Base-by-base conservation (phyloP, 2,329 filamentous ascomycete genomes). In the Cercospora janseana region DNA sequence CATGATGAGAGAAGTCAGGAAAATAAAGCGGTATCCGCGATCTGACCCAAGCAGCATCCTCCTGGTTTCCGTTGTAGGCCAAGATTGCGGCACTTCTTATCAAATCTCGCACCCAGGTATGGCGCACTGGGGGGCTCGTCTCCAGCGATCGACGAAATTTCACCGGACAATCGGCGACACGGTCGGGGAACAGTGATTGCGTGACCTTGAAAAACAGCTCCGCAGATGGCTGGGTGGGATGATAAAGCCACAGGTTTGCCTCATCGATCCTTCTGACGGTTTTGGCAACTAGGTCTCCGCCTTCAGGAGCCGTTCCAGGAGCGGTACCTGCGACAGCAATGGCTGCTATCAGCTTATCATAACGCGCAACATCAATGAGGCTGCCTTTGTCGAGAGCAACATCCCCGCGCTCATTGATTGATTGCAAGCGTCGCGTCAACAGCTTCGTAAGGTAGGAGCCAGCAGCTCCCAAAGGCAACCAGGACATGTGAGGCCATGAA, bases 341-440 rank as follows among this genome's bases (percentile, higher is more conserved):
- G 15, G 35, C 20, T 13, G 42, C 15, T n/a, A 32, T 35, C 23
- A 55, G 47, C 18, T 40, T 54, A 7, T 59, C 52, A 21, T 44
- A 57, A 9, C 49, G 37, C 16, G 34, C 13, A 5, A 35, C 42
- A 8, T 59, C 57, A 10, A 59, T 20, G 13, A 41, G 26, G 3
- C 12, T 16, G 12, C 31, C 27, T 5, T 38, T 12, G 1, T 16
- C 21, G 5, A 47, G 32, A 20, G 38, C 32, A 1, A 47, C 44
- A 20, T 47, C 44, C n/a, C 44, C 44, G 4, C 4, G 9, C 2
- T 15, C 12, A 10, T 37, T 27, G 18, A n/a, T 24, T 1, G 13
- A 10, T n/a, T 26, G 12, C 9, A 18, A 26, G 10, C 45, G 24
- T 18, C 15, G 35, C 6, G 27, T 45, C 15, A 53, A 42, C 2